A percentile compares a stretch with the other conserved stretches of the same genome.
Evolutionary conservation across 2,329 filamentous ascomycete species (phyloP).

Genomic region (Fusarium camptoceras): DNA sequence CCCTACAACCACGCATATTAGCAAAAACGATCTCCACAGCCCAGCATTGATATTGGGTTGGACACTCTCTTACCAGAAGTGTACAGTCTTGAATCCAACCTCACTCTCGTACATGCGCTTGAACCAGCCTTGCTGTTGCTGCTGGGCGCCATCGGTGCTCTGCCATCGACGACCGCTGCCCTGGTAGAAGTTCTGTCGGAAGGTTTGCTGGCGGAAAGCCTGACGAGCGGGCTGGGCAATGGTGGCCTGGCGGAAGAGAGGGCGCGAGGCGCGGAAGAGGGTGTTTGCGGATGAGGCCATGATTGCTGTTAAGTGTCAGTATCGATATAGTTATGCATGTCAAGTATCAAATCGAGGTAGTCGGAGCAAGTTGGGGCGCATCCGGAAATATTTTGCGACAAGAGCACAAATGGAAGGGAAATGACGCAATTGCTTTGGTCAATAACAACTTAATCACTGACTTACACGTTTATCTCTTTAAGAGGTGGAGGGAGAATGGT

Average conservation of each 20-base stretch:
- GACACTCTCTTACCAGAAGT: constrained; percentile 80
- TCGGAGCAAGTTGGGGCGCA: constrained; percentile 4
- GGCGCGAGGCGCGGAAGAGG: constrained; percentile 67
- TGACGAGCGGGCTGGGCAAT: constrained; percentile 65
- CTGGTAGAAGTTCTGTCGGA: constrained; percentile 58
- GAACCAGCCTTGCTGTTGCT: constrained; percentile 65
- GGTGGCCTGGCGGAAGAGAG: constrained; percentile 66
- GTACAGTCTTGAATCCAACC: constrained; percentile 89
- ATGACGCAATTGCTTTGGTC: constrained; percentile 6
- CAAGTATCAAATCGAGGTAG: constrained; percentile 2
- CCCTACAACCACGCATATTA: constrained; percentile 65
- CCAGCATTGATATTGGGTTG: not conserved
- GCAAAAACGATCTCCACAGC: constrained; percentile 16
- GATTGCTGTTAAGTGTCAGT: constrained; percentile 31
- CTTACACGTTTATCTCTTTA: constrained; percentile 26
- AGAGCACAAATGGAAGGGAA: not conserved
- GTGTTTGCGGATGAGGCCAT: constrained; percentile 62
- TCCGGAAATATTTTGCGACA: constrained; percentile 2
- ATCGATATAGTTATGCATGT: constrained; percentile 6
- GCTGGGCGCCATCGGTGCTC: constrained; percentile 70
- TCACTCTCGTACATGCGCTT: constrained; percentile 87
- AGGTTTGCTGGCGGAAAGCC: constrained; percentile 61
- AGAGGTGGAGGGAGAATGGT: constrained; percentile 11
- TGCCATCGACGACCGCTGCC: constrained; percentile 69
- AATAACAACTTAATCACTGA: not conserved